phyloP scores from a whole-genome alignment of 768 basidiomycete species.

The Leucocoprinus birnbaumii region DNA sequence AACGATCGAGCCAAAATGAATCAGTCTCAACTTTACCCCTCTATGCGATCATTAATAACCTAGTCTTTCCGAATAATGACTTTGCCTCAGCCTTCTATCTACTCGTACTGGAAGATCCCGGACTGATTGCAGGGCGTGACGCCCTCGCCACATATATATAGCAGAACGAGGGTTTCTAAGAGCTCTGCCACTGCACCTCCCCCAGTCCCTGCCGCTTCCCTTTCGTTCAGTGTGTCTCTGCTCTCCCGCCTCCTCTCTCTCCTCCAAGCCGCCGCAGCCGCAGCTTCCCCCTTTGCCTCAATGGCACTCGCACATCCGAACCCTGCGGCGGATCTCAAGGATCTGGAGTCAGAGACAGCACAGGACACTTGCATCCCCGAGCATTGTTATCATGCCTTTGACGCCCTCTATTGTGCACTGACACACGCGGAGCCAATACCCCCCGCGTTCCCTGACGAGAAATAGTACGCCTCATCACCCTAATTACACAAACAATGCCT shows the following conservation, averaged over 20 bases:
- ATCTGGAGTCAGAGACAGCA: slow-evolving; percentile 21
- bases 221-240: slow-evolving; percentile 10
- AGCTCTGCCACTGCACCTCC: background rate
- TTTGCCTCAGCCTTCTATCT: too few relatives aligned
- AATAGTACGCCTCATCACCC: slow-evolving; percentile 56
- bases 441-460: slow-evolving; percentile 66
- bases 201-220: background rate
- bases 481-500: background rate
- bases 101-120: too few relatives aligned
- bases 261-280: slow-evolving; percentile 10
- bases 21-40: background rate
- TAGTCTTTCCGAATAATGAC: background rate
- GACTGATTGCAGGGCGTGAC: background rate
- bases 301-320: slow-evolving; percentile 60
- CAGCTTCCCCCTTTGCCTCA: slow-evolving; percentile 16
- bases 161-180: background rate
- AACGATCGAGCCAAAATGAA: slow-evolving; percentile 2
- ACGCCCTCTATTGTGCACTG: slow-evolving; percentile 77
- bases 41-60: slow-evolving; percentile 6
- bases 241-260: slow-evolving; percentile 11
- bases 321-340: slow-evolving; percentile 39
- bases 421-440: slow-evolving; percentile 51
- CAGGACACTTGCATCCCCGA: slow-evolving; percentile 58
- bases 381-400: slow-evolving; percentile 83
- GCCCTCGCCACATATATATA: background rate